Evolutionary conservation across 306 rosid genomes (phyloP).

Genomic region (Medicago ruthenica): DNA sequence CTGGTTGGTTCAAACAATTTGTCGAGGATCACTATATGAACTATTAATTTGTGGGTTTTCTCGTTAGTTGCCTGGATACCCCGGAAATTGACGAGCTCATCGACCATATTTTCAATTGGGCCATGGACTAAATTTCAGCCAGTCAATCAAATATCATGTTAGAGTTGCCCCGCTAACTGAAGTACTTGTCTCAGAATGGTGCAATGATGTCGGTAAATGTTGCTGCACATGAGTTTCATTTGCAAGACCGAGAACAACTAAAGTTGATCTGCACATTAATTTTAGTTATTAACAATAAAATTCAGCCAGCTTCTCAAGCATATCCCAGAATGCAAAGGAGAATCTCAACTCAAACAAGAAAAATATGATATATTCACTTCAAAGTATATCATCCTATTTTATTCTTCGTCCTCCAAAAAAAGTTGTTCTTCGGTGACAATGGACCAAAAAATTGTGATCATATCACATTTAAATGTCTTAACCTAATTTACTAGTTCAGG

Average conservation of each 20-base stretch:
- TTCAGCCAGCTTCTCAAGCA: slow-evolving; percentile 21
- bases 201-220: slow-evolving; percentile 55
- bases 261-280: slow-evolving; percentile 61
- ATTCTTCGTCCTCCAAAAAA: too few species aligned
- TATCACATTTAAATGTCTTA: slow-evolving; percentile 12
- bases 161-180: slow-evolving; percentile 74
- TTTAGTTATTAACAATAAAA: slow-evolving; percentile 26
- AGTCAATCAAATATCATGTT: slow-evolving; percentile 49
- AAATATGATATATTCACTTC: background rate
- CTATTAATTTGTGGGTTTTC: slow-evolving; percentile 8
- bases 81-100: slow-evolving; percentile 34
- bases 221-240: slow-evolving; percentile 66
- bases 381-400: background rate
- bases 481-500: background rate
- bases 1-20: slow-evolving; percentile 31
- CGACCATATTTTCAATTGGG: slow-evolving; percentile 33
- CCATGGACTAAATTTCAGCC: slow-evolving; percentile 29
- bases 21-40: slow-evolving; percentile 14
- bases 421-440: background rate
- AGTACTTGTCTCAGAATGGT: slow-evolving; percentile 65
- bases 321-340: background rate
- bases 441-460: background rate
- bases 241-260: slow-evolving; percentile 74
- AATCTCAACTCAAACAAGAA: background rate
- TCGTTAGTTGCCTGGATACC: slow-evolving; percentile 37